phyloP scores from a whole-genome alignment of 2,329 filamentous ascomycete species.

The Amylocarpus encephaloides region DNA sequence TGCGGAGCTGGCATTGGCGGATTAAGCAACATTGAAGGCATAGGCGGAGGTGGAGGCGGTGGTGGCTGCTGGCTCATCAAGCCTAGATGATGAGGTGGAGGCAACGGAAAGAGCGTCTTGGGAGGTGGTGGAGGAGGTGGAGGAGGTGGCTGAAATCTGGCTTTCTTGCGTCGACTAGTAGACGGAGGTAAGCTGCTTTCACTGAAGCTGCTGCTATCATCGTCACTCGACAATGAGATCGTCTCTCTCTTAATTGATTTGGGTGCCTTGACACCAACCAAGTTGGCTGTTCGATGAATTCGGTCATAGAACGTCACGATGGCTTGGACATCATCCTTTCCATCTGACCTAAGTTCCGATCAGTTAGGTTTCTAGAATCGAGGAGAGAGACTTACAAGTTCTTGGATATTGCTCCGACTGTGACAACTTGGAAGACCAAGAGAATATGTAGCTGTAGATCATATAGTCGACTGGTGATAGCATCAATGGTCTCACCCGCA shows the following conservation, averaged over 20 bases:
- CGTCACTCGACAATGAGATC: slow-evolving; percentile 3
- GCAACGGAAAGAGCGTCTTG: no score
- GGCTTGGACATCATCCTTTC: slow-evolving; percentile 19
- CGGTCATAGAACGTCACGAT: slow-evolving; percentile 22
- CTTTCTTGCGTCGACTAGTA: neutral
- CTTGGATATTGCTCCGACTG: slow-evolving; percentile 15
- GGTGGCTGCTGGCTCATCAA: neutral
- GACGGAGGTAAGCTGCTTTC: slow-evolving; percentile 4
- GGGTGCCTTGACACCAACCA: slow-evolving; percentile 15
- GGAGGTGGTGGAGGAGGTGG: neutral
- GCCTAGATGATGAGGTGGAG: neutral
- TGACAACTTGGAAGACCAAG: slow-evolving; percentile 22
- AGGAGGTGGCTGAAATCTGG: slow-evolving; percentile 1
- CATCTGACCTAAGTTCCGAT: slow-evolving; percentile 12
- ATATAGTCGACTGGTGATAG: slow-evolving; percentile 14
- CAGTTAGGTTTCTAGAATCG: neutral
- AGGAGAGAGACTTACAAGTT: slow-evolving; percentile 14
- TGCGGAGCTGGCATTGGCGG: neutral
- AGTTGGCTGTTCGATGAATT: slow-evolving; percentile 17
- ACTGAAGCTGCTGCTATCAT: slow-evolving; percentile 7
- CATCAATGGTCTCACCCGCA: neutral
- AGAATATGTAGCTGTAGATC: slow-evolving; percentile 23
- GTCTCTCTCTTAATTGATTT: neutral
- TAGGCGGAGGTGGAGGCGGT: neutral
- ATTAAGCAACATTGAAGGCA: neutral